Evolutionary conservation across 345 rosid species (phyloP).

Genomic region (Cochlearia excelsa): DNA sequence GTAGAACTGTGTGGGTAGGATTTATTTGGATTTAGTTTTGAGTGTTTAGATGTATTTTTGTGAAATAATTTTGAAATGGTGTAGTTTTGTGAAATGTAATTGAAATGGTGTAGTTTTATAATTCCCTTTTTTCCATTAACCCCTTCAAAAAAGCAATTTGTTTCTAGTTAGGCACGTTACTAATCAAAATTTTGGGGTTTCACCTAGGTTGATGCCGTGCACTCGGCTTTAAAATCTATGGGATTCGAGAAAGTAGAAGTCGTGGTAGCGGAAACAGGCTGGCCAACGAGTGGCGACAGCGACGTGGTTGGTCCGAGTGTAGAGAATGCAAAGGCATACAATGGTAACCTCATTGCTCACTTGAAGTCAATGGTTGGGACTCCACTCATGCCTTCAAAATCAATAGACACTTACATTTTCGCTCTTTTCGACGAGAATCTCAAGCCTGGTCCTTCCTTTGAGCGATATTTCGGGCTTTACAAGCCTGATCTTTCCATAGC

Average conservation of each 20-base stretch:
- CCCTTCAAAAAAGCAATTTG: too few species aligned
- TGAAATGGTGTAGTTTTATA: too few species aligned
- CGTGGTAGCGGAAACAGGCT: conserved; percentile 89
- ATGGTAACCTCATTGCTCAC: conserved; percentile 79
- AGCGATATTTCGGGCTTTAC: conserved; percentile 75
- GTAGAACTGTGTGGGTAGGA: too few species aligned
- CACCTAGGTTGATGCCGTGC: conserved; percentile 76
- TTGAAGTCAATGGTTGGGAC: conserved; percentile 80
- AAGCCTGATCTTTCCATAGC: conserved; percentile 66
- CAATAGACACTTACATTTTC: conserved; percentile 85
- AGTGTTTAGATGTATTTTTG: too few species aligned
- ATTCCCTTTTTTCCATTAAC: too few species aligned
- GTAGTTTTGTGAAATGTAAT: too few species aligned
- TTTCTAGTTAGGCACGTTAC: too few species aligned
- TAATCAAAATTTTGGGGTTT: background rate
- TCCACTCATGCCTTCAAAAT: conserved; percentile 88
- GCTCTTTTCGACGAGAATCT: conserved; percentile 84
- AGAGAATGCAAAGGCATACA: conserved; percentile 88
- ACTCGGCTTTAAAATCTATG: conserved; percentile 70
- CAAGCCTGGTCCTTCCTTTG: conserved; percentile 81
- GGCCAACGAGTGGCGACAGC: conserved; percentile 75
- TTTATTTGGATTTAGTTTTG: too few species aligned
- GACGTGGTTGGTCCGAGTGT: conserved; percentile 71
- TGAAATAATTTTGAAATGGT: too few species aligned
- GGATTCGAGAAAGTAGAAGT: conserved; percentile 77